These are phyloP conservation scores for Sporisorium scitamineum DNA, from an alignment of 1,284 basidiomycete genomes.

Conservation along the genomic window DNA sequence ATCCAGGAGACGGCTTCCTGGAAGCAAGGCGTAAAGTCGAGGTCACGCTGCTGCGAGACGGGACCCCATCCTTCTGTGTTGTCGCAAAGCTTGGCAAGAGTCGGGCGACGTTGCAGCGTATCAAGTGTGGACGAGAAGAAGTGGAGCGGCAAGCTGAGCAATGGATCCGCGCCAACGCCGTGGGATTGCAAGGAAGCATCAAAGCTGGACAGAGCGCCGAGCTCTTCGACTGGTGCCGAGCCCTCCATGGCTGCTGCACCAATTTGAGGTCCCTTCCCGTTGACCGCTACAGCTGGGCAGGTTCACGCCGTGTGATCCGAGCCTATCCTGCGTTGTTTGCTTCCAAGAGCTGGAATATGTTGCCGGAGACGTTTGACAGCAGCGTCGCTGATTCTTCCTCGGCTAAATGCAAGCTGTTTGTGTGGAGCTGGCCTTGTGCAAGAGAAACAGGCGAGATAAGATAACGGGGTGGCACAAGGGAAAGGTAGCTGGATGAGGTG, in stretches of 20 bases:
- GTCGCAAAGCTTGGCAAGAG: slow-evolving; percentile 30
- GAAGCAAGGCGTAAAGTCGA: slow-evolving; percentile 86
- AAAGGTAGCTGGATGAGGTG: not conserved
- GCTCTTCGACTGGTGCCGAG: slow-evolving; percentile 32
- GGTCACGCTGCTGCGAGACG: slow-evolving; percentile 76
- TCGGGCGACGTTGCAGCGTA: slow-evolving; percentile 5
- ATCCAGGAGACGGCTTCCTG: slow-evolving; percentile 74
- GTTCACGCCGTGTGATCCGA: not conserved
- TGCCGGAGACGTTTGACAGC: not conserved
- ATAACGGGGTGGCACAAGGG: slow-evolving; percentile 3
- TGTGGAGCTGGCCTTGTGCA: too few relatives aligned
- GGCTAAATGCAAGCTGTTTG: not conserved
- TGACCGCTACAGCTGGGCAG: not conserved
- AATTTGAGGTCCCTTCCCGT: not conserved
- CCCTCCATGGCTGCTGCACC: slow-evolving; percentile 18
- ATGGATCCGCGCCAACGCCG: slow-evolving; percentile 19
- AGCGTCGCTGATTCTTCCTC: not conserved
- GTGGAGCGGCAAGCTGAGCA: slow-evolving; percentile 30
- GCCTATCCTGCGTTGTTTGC: too few relatives aligned
- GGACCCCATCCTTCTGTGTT: slow-evolving; percentile 74
- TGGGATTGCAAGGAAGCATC: slow-evolving; percentile 29
- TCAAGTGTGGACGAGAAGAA: slow-evolving; percentile 35
- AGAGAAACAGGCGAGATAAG: slow-evolving; percentile 2
- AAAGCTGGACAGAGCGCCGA: slow-evolving; percentile 26
- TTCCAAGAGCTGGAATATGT: too few relatives aligned